Conservation (phyloP, 352 stramenopile genomes). For the Phytophthora litchii region DNA sequence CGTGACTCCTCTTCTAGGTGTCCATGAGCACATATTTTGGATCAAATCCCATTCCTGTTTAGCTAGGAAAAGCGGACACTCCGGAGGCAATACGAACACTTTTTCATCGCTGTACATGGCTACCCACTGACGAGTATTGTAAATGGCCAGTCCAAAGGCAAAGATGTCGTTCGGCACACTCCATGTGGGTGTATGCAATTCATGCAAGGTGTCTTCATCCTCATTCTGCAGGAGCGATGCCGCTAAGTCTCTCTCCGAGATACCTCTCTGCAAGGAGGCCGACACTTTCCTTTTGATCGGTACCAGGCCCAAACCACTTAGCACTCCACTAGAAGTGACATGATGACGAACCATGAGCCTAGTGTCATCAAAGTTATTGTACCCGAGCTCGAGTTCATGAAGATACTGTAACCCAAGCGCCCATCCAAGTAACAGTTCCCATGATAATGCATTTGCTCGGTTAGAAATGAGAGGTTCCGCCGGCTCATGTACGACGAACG, state of each 20-base stretch:
- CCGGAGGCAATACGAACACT: conserved; percentile 11
- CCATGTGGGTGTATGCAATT: conserved; percentile 12
- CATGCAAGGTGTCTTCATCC: neutral
- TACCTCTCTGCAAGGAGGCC: conserved; percentile 19
- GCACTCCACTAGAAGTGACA: conserved; percentile 24
- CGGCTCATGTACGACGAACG: conserved; percentile 32
- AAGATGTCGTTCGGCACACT: conserved; percentile 28
- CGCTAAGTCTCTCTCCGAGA: conserved; percentile 19
- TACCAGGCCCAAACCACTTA: conserved; percentile 28
- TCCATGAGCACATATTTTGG: conserved; percentile 25
- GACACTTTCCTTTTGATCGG: conserved; percentile 21
- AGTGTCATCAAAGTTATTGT: conserved; percentile 30
- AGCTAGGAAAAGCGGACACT: conserved; percentile 19
- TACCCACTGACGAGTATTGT: conserved; percentile 29
- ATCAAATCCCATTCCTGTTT: conserved; percentile 33
- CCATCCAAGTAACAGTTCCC: conserved; percentile 31
- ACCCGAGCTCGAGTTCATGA: conserved; percentile 35
- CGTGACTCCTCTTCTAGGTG: conserved; percentile 11
- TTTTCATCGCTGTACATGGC: conserved; percentile 23
- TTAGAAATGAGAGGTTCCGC: conserved; percentile 20
- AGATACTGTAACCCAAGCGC: conserved; percentile 37
- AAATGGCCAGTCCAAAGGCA: conserved; percentile 32
- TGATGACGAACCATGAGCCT: conserved; percentile 22
- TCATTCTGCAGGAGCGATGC: neutral
- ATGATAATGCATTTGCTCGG: conserved; percentile 22